Conservation (phyloP, 129 eudicot species). For the Silybum marianum region DNA sequence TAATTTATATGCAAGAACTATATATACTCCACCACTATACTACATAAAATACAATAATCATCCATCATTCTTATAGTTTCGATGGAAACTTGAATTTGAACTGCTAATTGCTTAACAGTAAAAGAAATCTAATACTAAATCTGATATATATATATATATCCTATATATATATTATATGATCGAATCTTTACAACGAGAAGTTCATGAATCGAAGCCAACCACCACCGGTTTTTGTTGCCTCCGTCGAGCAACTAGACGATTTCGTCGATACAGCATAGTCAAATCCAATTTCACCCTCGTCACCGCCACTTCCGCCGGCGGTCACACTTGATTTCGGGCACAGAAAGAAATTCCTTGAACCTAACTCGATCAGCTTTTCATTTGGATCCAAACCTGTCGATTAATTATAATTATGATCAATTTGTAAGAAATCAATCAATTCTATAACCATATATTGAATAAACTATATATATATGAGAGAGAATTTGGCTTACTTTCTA, state of each 20-base stretch:
- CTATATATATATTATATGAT: background rate
- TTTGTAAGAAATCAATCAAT: conserved; percentile 8
- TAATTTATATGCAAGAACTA: background rate
- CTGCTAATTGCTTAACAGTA: background rate
- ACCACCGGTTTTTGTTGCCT: conserved; percentile 44
- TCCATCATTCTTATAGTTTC: conserved; percentile 7
- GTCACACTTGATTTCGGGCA: conserved; percentile 43
- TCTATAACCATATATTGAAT: background rate
- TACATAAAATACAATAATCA: conserved; percentile 21
- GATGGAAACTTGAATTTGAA: background rate
- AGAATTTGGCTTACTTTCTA: conserved; percentile 63
- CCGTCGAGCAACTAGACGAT: conserved; percentile 46
- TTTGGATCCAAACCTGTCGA: conserved; percentile 69
- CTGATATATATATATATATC: no score
- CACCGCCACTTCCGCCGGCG: conserved; percentile 14
- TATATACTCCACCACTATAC: conserved; percentile 11
- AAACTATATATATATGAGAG: background rate
- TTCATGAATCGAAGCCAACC: conserved; percentile 79
- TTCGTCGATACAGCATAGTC: background rate
- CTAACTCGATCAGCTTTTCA: conserved; percentile 73
- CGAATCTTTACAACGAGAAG: conserved; percentile 32
- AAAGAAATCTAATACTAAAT: background rate
- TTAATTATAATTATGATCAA: background rate
- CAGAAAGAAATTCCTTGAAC: conserved; percentile 91
- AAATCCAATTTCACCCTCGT: background rate